A percentile compares a stretch with the other conserved stretches of the same genome.
Evolutionary conservation across 2,329 filamentous ascomycete genomes (phyloP).

Genomic region (Scedosporium apiospermum): DNA sequence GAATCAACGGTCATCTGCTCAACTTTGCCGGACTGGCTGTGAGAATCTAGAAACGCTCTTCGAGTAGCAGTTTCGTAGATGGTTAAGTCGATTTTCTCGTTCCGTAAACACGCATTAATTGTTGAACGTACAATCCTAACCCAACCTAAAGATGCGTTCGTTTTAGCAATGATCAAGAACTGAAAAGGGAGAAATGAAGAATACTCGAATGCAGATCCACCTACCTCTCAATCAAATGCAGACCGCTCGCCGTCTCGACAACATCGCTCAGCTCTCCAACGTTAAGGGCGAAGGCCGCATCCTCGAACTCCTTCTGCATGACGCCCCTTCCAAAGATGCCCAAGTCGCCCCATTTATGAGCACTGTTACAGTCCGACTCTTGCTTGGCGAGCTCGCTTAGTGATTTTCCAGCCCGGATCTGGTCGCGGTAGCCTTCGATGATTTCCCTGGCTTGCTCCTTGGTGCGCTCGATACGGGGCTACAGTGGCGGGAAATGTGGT

Average conservation of each 20-base stretch:
- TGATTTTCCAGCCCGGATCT: constrained; percentile 61
- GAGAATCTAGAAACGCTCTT: too few relatives aligned
- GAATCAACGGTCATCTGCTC: background rate
- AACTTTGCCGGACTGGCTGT: too few relatives aligned
- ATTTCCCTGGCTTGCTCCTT: constrained; percentile 81
- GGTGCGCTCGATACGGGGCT: constrained; percentile 72
- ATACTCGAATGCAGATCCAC: constrained; percentile 8
- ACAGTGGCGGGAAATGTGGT: background rate
- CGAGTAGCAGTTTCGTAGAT: too few relatives aligned
- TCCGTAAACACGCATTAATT: too few relatives aligned
- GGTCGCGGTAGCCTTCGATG: constrained; percentile 63
- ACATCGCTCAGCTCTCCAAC: constrained; percentile 78
- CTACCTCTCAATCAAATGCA: constrained; percentile 94
- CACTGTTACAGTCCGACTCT: constrained; percentile 93
- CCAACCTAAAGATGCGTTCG: background rate
- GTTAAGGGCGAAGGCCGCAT: constrained; percentile 83
- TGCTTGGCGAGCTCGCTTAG: constrained; percentile 78
- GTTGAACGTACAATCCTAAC: too few relatives aligned
- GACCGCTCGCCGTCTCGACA: constrained; percentile 84
- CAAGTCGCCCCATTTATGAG: constrained; percentile 86
- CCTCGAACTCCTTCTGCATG: constrained; percentile 99
- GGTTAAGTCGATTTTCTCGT: too few relatives aligned
- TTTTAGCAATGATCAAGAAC: background rate
- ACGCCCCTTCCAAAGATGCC: constrained; percentile 91
- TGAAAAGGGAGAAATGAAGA: background rate